A percentile compares a stretch with the other conserved stretches of the same genome.
Conservation (phyloP, 495 filamentous ascomycete genomes). For the Neurospora africana region DNA sequence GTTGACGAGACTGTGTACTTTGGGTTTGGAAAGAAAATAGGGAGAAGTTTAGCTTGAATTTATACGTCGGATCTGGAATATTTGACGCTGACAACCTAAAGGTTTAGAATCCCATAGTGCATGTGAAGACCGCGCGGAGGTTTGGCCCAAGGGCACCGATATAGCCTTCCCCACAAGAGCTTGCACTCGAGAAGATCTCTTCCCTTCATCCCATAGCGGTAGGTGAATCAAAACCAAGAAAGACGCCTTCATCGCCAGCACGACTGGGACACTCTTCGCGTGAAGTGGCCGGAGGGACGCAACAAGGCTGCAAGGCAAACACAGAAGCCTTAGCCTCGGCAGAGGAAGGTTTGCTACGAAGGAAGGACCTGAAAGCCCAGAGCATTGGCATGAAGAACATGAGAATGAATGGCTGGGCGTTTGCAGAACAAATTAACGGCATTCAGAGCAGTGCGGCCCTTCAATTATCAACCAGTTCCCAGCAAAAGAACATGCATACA, state of each 20-base stretch:
- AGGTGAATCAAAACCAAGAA: not conserved
- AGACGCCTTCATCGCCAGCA: not conserved
- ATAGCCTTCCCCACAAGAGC: not conserved
- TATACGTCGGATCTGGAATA: not conserved
- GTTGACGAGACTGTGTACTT: not conserved
- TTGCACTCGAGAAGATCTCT: not conserved
- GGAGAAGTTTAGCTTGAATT: not conserved
- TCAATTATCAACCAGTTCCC: not conserved
- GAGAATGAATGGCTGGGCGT: not conserved
- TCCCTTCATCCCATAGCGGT: not conserved
- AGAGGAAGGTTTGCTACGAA: not conserved
- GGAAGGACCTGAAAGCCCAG: not conserved
- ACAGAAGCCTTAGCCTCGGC: not conserved
- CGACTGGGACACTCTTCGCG: not conserved
- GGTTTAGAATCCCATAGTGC: not conserved
- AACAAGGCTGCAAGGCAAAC: not conserved
- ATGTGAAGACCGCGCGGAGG: not conserved
- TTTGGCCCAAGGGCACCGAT: not conserved
- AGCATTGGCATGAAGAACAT: not conserved
- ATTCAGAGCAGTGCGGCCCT: not conserved
- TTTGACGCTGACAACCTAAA: not conserved
- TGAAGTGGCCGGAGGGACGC: not conserved
- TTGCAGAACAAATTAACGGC: not conserved
- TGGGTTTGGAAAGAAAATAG: not conserved
- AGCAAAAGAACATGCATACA: not conserved